Base-by-base conservation (phyloP, 495 filamentous ascomycete genomes). In the Penicillium verhagenii region DNA sequence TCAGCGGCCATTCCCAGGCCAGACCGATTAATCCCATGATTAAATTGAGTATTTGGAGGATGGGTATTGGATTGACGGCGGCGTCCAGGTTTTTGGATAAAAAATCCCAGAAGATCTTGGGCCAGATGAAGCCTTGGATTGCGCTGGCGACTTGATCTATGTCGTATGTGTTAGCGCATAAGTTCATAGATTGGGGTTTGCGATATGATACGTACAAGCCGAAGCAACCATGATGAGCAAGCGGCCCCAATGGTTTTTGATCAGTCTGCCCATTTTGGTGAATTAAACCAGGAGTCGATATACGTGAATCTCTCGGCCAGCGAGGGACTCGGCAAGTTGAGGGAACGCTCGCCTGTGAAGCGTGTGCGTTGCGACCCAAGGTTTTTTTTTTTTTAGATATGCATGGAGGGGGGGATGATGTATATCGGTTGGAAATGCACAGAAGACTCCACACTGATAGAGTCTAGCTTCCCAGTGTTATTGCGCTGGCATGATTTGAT, bases 71-170 rank as follows among this genome's bases (percentile, higher is more conserved):
- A 54, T 86, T 88, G 49, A 97, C 91, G 49, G 88, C 88, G 40
- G 75, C 80, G 65, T 97, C 88, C 58, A 99, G 85, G 66, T 89
- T 92, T 61, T 92, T 92, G 53, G 95, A 96, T 60, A 90, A 75
- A 71, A 96, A 95, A 75, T 99, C 95, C 89, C 90, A 99, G 76
- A 99, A 95, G 59, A 97, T 84, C 76, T 99, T 99, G 50, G 95
- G 95, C 92, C 92, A 99, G 82, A 97, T 95, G 82, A 91, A 96
- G 63, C 84, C 87, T 74, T 91, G 80, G 48, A 99, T 71, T 1
- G 87, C 84, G 55, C 91, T 90, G 58, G 83, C 87, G 51, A 96
- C 64, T 85, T 99, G 95, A 66, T 96, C 91, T 91, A 62, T 43
- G 8, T 45, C 24, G 47, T 10, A 23, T 28, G 24, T n/a, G 24